Conservation (phyloP, 148 eudicot species). For the Vaccinium myrtillus region DNA sequence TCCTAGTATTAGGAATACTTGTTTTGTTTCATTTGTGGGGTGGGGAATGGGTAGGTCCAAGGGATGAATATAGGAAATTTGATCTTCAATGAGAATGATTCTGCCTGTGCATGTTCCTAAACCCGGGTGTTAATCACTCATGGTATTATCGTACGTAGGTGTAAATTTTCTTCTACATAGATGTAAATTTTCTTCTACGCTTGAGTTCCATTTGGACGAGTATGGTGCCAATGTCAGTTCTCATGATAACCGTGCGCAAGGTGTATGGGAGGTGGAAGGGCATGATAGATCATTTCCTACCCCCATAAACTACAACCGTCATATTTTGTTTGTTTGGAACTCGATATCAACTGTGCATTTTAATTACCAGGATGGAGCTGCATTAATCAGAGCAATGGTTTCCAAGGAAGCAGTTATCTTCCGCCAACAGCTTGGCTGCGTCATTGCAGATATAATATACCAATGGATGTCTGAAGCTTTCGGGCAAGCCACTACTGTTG, state of each 20-base stretch:
- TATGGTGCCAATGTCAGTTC: not conserved
- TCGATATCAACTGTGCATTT: not conserved
- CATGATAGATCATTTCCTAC: not conserved
- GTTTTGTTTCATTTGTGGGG: not conserved
- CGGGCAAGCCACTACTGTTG: constrained; percentile 21
- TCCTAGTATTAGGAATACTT: not conserved
- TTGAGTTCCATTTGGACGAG: not conserved
- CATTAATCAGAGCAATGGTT: constrained; percentile 55
- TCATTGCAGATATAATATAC: constrained; percentile 62
- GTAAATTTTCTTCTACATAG: not conserved
- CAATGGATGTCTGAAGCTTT: constrained; percentile 47
- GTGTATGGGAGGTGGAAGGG: not conserved
- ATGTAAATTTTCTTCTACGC: not conserved
- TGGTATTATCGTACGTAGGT: not conserved
- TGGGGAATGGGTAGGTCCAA: not conserved
- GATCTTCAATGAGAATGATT: not conserved
- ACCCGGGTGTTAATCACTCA: not conserved
- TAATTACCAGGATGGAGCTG: constrained; percentile 70
- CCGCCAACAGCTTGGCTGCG: constrained; percentile 59
- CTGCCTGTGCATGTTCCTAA: not conserved
- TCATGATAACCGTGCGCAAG: not conserved
- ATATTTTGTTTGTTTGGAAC: constrained; percentile 6
- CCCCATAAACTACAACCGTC: not conserved
- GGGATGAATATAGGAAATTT: not conserved
- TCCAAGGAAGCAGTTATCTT: constrained; percentile 58